Conservation (phyloP, 345 rosid genomes). For the Eucalyptus albens region DNA sequence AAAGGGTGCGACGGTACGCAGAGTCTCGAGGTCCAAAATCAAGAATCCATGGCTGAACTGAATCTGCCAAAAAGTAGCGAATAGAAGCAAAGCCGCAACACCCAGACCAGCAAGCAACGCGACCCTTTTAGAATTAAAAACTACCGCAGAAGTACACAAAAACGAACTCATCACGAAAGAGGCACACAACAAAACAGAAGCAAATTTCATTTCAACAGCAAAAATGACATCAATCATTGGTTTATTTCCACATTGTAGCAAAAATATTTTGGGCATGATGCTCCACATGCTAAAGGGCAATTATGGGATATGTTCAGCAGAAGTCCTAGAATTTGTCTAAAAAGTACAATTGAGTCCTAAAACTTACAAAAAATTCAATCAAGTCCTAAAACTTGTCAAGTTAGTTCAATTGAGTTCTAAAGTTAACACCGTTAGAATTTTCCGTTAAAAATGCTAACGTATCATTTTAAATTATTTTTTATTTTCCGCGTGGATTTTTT, state of each 20-base stretch:
- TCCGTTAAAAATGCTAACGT: too few relatives aligned
- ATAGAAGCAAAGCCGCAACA: constrained; percentile 5
- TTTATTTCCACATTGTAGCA: background rate
- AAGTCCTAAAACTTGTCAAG: too few relatives aligned
- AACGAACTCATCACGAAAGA: background rate
- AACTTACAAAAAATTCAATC: too few relatives aligned
- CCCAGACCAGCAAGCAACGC: too few relatives aligned
- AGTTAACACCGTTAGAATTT: too few relatives aligned
- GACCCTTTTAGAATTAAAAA: rapidly evolving
- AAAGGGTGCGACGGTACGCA: constrained; percentile 53
- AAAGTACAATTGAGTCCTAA: too few relatives aligned
- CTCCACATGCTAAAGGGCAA: background rate
- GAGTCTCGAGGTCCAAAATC: constrained; percentile 39
- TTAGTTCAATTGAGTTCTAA: too few relatives aligned
- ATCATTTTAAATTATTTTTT: too few relatives aligned
- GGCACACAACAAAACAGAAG: background rate
- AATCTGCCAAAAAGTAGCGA: constrained; percentile 51
- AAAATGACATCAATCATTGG: background rate
- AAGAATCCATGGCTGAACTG: constrained; percentile 68
- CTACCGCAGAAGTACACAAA: background rate
- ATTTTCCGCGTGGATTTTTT: too few relatives aligned
- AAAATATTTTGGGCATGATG: background rate
- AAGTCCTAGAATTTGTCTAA: too few relatives aligned
- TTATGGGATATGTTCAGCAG: too few relatives aligned
- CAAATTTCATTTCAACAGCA: background rate